Percentiles rank a stretch among this genome's conserved stretches.
phyloP scores from a whole-genome alignment of 2,329 filamentous ascomycete genomes.

The Tympanopsis confertula region DNA sequence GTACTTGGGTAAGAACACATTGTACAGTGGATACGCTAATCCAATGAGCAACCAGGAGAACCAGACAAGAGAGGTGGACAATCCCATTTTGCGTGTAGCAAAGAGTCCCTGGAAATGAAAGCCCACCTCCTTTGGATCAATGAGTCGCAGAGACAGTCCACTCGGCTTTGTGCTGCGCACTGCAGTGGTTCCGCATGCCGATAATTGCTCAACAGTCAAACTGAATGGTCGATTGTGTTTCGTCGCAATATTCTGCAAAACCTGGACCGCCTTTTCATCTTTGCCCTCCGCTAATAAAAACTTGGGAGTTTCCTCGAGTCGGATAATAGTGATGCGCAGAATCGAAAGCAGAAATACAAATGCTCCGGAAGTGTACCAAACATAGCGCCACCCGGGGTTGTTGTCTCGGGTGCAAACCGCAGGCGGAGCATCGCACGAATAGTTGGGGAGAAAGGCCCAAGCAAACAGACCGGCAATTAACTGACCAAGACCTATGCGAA shows the following conservation, averaged over 20 bases:
- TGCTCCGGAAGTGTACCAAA: conserved; percentile 32
- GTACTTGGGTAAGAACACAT: conserved; percentile 62
- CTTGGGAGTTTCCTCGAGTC: conserved; percentile 47
- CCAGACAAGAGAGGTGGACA: conserved; percentile 56
- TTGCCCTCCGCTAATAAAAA: conserved; percentile 39
- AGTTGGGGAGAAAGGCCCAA: conserved; percentile 11
- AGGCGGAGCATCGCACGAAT: conserved; percentile 4
- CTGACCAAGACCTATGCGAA: too few relatives aligned
- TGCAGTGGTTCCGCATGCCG: conserved; percentile 29
- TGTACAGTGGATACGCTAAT: conserved; percentile 64
- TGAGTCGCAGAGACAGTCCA: conserved; percentile 4
- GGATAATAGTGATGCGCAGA: conserved; percentile 38
- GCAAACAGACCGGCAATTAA: conserved; percentile 14
- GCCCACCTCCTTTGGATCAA: conserved; percentile 16
- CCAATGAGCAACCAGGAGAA: conserved; percentile 60
- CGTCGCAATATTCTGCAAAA: conserved; percentile 22
- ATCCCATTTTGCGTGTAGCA: conserved; percentile 41
- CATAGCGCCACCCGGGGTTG: conserved; percentile 39
- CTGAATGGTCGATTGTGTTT: conserved; percentile 25
- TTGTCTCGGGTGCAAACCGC: conserved; percentile 23
- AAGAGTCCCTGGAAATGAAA: conserved; percentile 57
- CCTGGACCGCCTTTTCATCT: conserved; percentile 35
- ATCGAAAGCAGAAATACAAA: conserved; percentile 37
- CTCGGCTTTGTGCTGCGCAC: conserved; percentile 19
- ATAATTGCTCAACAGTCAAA: conserved; percentile 30